Conservation (phyloP, 2,329 filamentous ascomycete genomes). For the Cytospora leucostoma region DNA sequence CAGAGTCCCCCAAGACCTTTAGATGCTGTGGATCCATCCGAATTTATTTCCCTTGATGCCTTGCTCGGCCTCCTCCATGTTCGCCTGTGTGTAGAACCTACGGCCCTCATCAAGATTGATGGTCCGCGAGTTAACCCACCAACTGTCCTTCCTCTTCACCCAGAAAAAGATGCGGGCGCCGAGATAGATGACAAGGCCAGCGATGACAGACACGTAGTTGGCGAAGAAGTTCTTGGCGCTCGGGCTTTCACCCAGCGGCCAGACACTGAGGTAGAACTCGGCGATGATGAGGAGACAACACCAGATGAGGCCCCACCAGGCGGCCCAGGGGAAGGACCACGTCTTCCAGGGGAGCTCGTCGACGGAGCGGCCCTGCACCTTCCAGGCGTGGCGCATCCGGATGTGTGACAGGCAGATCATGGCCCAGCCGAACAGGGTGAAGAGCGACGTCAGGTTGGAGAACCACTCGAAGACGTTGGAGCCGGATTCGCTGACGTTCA, state of each 20-base stretch:
- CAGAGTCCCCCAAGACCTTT: not conserved
- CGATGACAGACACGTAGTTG: slow-evolving; percentile 47
- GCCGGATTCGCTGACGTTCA: slow-evolving; percentile 45
- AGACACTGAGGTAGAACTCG: slow-evolving; percentile 50
- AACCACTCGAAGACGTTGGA: slow-evolving; percentile 50
- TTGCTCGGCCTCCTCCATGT: slow-evolving; percentile 18
- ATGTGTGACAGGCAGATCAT: slow-evolving; percentile 47
- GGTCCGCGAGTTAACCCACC: slow-evolving; percentile 35
- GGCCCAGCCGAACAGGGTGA: slow-evolving; percentile 46
- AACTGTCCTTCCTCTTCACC: slow-evolving; percentile 36
- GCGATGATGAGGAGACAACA: slow-evolving; percentile 47
- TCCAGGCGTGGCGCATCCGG: slow-evolving; percentile 46
- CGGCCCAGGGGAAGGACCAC: slow-evolving; percentile 46
- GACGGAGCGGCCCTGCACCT: slow-evolving; percentile 40
- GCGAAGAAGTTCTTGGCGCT: slow-evolving; percentile 48
- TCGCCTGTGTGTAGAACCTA: slow-evolving; percentile 26
- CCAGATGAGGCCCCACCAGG: slow-evolving; percentile 47
- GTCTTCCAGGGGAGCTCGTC: slow-evolving; percentile 45
- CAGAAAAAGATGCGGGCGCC: slow-evolving; percentile 43
- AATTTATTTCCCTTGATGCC: slow-evolving; percentile 28
- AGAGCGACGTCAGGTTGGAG: slow-evolving; percentile 48
- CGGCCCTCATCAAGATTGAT: slow-evolving; percentile 40
- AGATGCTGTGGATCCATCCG: slow-evolving; percentile 22
- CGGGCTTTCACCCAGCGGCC: slow-evolving; percentile 40
- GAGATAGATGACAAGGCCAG: slow-evolving; percentile 45